Evolutionary conservation across 768 basidiomycete genomes (phyloP), one percentile per base, ranked within the genome.

Genomic region (Tulasnella sp.): DNA sequence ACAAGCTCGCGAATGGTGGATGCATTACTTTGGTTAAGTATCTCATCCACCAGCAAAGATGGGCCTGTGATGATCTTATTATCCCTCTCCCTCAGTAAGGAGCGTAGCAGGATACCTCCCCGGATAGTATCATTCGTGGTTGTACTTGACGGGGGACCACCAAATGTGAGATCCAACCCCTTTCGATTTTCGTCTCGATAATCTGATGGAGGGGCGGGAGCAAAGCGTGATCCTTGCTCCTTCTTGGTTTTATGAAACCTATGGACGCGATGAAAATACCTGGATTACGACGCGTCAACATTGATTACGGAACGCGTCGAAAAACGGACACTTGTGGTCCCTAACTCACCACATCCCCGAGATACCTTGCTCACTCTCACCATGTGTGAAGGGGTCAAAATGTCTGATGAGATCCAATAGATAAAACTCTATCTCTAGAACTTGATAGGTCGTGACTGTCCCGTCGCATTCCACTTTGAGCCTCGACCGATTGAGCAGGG

Each of bases 211-310:
- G 63, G n/a, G 47, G 13, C 42, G 56, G 15, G 37, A 63, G 60
- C 48, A 61, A 58, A 22, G 20, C 12, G 19, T 35, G 12, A 12
- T 19, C 12, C 12, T 35, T 34, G 5, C 16, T 29, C 22, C 4
- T 69, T 67, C 53, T 71, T 64, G 15, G 49, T 45, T 16, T 62
- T 63, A 9, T 72, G 72, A 15, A 66, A 66, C 47, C 71, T 64
- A 20, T 81, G 82, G 1, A 76, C 70, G 33, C 82, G 76, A 61
- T 87, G 84, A 56, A 87, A 87, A 62, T 85, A 81, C 83, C 84
- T 86, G 47, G 12, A 35, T 35, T 12, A 12, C 12, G 12, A 12
- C 12, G 12, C 19, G 19, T 35, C 34, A 35, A n/a, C n/a, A n/a
- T n/a, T n/a, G 34, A 35, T 35, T 35, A 35, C 12, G 19, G 19